Percentiles rank a stretch among this genome's conserved stretches.
Conservation (phyloP, 805 yeast species). For the Pichia californica region DNA sequence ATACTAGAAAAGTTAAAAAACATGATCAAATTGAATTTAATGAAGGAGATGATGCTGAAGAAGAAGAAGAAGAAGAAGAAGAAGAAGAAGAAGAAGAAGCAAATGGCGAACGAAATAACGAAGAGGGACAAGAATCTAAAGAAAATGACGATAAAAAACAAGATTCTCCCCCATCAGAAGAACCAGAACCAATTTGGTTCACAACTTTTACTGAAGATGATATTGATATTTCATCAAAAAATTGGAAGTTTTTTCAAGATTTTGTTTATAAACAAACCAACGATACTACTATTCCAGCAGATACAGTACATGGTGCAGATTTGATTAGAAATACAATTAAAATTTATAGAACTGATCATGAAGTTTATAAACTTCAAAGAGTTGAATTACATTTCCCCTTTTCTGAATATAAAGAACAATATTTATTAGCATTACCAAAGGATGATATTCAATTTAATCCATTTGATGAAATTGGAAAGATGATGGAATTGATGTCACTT, state of each 20-base stretch:
- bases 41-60: neutral
- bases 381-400: conserved; percentile 30
- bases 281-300: conserved; percentile 13
- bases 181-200: conserved; percentile 18
- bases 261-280: conserved; percentile 19
- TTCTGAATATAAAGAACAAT: conserved; percentile 46
- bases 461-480: conserved; percentile 50
- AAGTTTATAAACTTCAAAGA: conserved; percentile 21
- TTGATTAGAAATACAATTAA: conserved; percentile 17
- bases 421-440: conserved; percentile 43
- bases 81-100: neutral
- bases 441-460: conserved; percentile 55
- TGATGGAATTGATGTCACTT: conserved; percentile 38
- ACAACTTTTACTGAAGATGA: conserved; percentile 15
- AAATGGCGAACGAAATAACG: neutral
- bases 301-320: conserved; percentile 15
- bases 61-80: conserved; percentile 1
- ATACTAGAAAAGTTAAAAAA: neutral
- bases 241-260: conserved; percentile 18
- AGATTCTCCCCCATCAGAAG: neutral
- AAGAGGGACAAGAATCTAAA: neutral
- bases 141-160: neutral
- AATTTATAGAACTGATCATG: conserved; percentile 25
- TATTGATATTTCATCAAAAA: conserved; percentile 3
- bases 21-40: neutral